Conservation (phyloP, 2,329 filamentous ascomycete genomes). For the Sclerotiophoma versabilis region DNA sequence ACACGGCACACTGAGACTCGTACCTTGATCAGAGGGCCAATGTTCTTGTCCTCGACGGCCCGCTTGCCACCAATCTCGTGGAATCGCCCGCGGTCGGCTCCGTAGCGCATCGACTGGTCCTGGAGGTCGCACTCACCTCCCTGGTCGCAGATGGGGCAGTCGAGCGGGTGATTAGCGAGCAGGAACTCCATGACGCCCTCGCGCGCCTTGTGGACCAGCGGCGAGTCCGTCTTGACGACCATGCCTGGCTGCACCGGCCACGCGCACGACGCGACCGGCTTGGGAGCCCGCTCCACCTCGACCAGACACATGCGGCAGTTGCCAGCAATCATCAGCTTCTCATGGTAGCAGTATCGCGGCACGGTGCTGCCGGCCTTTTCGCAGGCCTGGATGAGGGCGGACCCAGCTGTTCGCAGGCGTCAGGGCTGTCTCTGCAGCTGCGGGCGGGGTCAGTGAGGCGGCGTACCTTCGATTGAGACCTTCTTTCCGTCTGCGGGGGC, state of each 20-base stretch:
- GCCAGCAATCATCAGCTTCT: constrained; percentile 99
- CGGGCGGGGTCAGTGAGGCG: constrained; percentile 10
- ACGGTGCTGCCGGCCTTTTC: constrained; percentile 94
- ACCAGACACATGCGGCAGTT: constrained; percentile 99
- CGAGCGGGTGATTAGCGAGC: constrained; percentile 92
- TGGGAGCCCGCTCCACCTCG: constrained; percentile 94
- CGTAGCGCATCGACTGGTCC: constrained; percentile 99
- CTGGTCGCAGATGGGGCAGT: constrained; percentile 98
- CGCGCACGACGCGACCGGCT: constrained; percentile 96
- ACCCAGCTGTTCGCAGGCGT: constrained; percentile 72
- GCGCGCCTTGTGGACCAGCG: constrained; percentile 93
- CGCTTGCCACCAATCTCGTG: constrained; percentile 96
- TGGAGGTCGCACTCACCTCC: constrained; percentile 99
- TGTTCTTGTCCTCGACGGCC: constrained; percentile 99
- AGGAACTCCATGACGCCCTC: constrained; percentile 99
- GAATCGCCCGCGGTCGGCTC: constrained; percentile 93
- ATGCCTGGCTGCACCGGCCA: constrained; percentile 99
- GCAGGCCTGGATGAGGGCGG: constrained; percentile 97
- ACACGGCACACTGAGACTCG: background rate
- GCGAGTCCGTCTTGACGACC: constrained; percentile 98
- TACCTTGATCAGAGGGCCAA: constrained; percentile 90
- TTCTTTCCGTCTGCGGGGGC: constrained; percentile 85
- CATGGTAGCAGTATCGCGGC: constrained; percentile 98
- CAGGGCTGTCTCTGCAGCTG: constrained; percentile 33
- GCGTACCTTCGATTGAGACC: constrained; percentile 91